phyloP scores from a whole-genome alignment of 371 early-diverging fungal genomes.

The Catenaria anguillulae region DNA sequence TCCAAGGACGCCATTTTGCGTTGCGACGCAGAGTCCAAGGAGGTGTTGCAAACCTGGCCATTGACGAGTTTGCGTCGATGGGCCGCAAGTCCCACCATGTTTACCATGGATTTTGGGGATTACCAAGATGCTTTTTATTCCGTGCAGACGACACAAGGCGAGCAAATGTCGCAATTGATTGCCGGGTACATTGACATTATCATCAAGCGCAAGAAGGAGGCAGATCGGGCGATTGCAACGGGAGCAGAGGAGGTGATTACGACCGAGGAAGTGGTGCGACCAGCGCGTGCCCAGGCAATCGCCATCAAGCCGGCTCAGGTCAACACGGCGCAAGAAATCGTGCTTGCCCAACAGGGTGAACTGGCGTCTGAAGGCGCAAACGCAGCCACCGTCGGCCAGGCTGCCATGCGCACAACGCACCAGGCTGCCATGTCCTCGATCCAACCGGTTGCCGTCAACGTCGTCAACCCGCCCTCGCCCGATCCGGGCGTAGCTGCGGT shows the following conservation, averaged over 20 bases:
- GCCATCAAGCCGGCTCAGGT: slow-evolving; percentile 15
- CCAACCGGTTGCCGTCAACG: not conserved
- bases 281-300: slow-evolving; percentile 20
- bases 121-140: slow-evolving; percentile 27
- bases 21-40: slow-evolving; percentile 34
- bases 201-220: slow-evolving; percentile 27
- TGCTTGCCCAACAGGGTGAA: not conserved
- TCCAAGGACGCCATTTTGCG: slow-evolving; percentile 33
- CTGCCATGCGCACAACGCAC: not conserved
- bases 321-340: slow-evolving; percentile 6
- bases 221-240: slow-evolving; percentile 12
- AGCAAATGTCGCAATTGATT: slow-evolving; percentile 37
- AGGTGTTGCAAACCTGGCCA: slow-evolving; percentile 30
- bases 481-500: too few relatives aligned
- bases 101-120: slow-evolving; percentile 44
- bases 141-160: slow-evolving; percentile 39
- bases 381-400: not conserved
- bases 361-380: not conserved
- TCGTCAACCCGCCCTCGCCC: not conserved
- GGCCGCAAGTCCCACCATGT: slow-evolving; percentile 34
- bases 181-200: slow-evolving; percentile 46
- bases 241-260: slow-evolving; percentile 29
- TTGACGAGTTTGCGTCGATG: slow-evolving; percentile 35
- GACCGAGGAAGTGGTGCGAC: slow-evolving; percentile 30
- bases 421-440: not conserved